Base-by-base conservation (phyloP, 163 green algal genomes). In the Prototheca cutis region DNA sequence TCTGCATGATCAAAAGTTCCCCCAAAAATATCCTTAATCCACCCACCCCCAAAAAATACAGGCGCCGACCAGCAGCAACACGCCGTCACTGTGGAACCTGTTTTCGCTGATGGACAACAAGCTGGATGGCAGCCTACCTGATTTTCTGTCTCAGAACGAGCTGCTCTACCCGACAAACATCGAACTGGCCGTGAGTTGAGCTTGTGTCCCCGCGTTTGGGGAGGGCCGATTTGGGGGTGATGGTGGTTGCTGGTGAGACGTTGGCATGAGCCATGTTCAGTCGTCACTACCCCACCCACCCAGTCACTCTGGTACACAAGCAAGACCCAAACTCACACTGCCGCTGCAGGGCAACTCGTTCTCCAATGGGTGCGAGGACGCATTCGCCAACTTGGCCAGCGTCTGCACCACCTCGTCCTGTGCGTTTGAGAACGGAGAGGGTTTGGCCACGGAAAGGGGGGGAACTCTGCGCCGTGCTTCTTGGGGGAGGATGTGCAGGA, bases 151-250 rank as follows among this genome's bases (percentile, higher is more conserved):
- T 27, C 10, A 17, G 27, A 15, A 10, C 18, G 42, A 51, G 42
- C 62, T 75, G 52, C 25, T 17, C 30, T 45, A 40, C 52, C 30
- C 29, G 29, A 23, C 29, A 29, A 58, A 45, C 52, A 58, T 40
- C 52, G 4, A 24, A 3, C 36, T 62, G 19, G 42, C 27, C 17
- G 42, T 51, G 42, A n/a, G 42, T n/a, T 5, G 42, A 23, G 36
- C 10, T 13, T 21, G 8, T 45, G 36, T 45, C n/a, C n/a, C n/a
- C n/a, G n/a, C n/a, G 36, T 8, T 45, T 8, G 36, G 36, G 13
- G 36, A 13, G 36, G 8, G 36, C 36, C 10, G 36, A 45, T 21
- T 21, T 45, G 36, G 36, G 36, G 36, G 8, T 13, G 10, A 45
- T 21, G n/a, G n/a, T n/a, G n/a, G n/a, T n/a, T n/a, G n/a, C n/a